A percentile compares a stretch with the other conserved stretches of the same genome.
These are phyloP conservation scores for Leucocoprinus birnbaumii DNA, from an alignment of 768 basidiomycete species.

Conservation along the genomic window DNA sequence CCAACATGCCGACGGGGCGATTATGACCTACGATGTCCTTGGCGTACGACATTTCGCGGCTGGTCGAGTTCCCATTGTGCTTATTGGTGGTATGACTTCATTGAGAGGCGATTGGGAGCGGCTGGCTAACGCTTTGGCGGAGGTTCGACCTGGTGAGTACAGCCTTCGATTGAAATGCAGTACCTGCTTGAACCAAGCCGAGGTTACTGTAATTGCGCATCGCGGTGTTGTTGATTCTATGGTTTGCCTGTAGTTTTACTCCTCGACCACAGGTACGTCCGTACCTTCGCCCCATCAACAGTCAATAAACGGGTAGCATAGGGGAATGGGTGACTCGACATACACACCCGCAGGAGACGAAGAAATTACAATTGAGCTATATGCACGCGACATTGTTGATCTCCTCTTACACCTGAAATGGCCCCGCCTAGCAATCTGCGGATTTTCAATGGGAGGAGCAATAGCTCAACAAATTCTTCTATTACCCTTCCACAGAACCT, in stretches of 20 bases:
- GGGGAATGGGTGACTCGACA: slow-evolving; percentile 45
- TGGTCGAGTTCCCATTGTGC: slow-evolving; percentile 31
- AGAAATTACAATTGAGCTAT: slow-evolving; percentile 38
- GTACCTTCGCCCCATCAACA: background rate
- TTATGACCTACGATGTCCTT: slow-evolving; percentile 37
- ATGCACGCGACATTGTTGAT: slow-evolving; percentile 40
- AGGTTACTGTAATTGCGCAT: too few species aligned
- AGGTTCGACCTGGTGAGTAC: slow-evolving; percentile 36
- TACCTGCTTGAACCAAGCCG: too few species aligned
- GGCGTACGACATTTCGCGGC: slow-evolving; percentile 29
- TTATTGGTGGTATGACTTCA: slow-evolving; percentile 39
- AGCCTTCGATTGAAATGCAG: background rate
- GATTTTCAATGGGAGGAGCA: slow-evolving; percentile 50
- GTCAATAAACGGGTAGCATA: slow-evolving; percentile 10
- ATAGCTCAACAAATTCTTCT: slow-evolving; percentile 42
- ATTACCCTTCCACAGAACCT: slow-evolving; percentile 31
- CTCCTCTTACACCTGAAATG: slow-evolving; percentile 35
- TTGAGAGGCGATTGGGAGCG: slow-evolving; percentile 38
- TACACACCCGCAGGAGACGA: slow-evolving; percentile 29
- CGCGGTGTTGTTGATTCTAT: background rate
- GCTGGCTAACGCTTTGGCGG: slow-evolving; percentile 29
- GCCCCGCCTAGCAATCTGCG: slow-evolving; percentile 40
- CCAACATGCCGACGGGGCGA: slow-evolving; percentile 38
- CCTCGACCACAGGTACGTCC: slow-evolving; percentile 31
- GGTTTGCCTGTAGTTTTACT: slow-evolving; percentile 30